Conservation (phyloP, 352 stramenopile species). For the Globisporangium mamillatum region DNA sequence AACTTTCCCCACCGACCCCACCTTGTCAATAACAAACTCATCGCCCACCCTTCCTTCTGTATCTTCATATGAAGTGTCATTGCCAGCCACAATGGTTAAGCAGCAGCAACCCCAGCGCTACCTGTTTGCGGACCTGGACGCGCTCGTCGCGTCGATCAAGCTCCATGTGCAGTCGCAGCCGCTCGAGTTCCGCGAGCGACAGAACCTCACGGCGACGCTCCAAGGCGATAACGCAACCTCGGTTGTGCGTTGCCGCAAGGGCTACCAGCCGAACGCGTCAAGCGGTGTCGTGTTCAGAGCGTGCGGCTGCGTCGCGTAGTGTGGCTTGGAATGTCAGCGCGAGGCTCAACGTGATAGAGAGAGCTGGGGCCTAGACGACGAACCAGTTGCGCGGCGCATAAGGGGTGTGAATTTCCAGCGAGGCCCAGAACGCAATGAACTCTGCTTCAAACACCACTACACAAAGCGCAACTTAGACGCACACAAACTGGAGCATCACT, state of each 20-base stretch:
- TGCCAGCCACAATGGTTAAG: background rate
- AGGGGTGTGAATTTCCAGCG: background rate
- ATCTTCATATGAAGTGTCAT: background rate
- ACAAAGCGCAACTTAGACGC: background rate
- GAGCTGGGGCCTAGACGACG: background rate
- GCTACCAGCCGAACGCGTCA: slow-evolving; percentile 20
- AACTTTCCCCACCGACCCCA: too few relatives aligned
- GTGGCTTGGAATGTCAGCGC: too few relatives aligned
- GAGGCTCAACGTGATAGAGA: background rate
- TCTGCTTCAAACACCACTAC: background rate
- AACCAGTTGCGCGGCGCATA: background rate
- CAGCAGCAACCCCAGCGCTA: slow-evolving; percentile 16
- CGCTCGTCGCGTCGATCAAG: slow-evolving; percentile 16
- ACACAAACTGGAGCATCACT: background rate
- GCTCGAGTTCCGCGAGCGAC: slow-evolving; percentile 15
- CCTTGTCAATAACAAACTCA: too few relatives aligned
- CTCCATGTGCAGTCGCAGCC: slow-evolving; percentile 19
- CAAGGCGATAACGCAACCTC: slow-evolving; percentile 8
- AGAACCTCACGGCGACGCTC: slow-evolving; percentile 20
- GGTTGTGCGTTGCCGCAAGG: slow-evolving; percentile 22
- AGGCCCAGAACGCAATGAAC: background rate
- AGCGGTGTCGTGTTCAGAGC: slow-evolving; percentile 20
- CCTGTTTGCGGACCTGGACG: slow-evolving; percentile 28
- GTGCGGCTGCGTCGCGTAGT: slow-evolving; percentile 5
- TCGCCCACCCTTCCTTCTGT: too few relatives aligned